Evolutionary conservation across 2,329 filamentous ascomycete genomes (phyloP), one percentile per base, ranked within the genome.

Genomic region (Hypomyces perniciosus): DNA sequence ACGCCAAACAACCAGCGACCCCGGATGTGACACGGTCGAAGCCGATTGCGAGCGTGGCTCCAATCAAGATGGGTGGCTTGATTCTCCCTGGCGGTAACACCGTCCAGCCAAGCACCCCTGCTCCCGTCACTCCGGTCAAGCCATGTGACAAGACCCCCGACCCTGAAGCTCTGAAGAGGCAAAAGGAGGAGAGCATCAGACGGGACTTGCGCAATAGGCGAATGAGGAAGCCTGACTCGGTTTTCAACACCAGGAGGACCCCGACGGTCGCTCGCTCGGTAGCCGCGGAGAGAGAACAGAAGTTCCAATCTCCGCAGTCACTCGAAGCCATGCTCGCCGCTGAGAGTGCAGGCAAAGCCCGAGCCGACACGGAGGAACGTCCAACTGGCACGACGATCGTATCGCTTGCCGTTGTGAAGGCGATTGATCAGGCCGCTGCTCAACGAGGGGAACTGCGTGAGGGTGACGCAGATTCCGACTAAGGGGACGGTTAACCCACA

Each of bases 361-460:
- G 42, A 46, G 37, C 6, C 44, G 34, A 44, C 44, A 44, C 33
- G 38, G 50, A 52, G 9, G 39, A 47, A 26, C 37, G 26, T 12
- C 13, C 50, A 44, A 29, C 50, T 30, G 37, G 12, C 9, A 33
- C 42, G 38, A 51, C 27, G 38, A 29, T 51, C 38, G 48, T 30
- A 40, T 51, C 48, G 48, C 48, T 43, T 37, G 38, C 48, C 43
- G 48, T 51, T 51, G 45, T 51, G 48, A 51, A 38, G 48, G 48
- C 48, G 48, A 31, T 51, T 13, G 37, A 43, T 37, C 31, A 41
- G 6, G 45, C 42, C 34, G 48, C 44, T 35, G 48, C 30, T 41
- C 43, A 27, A 20, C 30, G 48, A 41, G 48, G 44, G 13, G 9
- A 46, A 27, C 5, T 30, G 48, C 43, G 38, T 46, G 30, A 46